Evolutionary conservation across 495 filamentous ascomycete species (phyloP).

Genomic region (Articulospora tetracladia): DNA sequence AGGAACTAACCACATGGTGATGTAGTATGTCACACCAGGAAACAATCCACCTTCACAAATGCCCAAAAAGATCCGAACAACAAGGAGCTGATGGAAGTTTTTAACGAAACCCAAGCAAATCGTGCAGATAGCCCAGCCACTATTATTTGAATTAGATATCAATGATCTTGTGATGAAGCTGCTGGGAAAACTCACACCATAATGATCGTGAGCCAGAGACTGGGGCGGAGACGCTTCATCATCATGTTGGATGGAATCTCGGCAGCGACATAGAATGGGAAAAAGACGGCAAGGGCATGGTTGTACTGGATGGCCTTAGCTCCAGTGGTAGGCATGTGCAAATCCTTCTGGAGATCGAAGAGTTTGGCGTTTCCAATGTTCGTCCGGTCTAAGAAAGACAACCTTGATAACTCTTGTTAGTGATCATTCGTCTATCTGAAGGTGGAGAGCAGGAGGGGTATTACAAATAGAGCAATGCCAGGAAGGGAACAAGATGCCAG

Average conservation of each 20-base stretch:
- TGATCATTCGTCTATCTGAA: not conserved
- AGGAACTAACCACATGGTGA: constrained; percentile 47
- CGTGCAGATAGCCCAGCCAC: constrained; percentile 43
- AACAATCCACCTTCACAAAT: constrained; percentile 56
- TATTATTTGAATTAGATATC: not conserved
- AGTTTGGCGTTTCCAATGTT: constrained; percentile 77
- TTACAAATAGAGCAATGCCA: constrained; percentile 46
- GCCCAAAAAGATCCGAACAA: constrained; percentile 53
- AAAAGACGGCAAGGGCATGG: constrained; percentile 61
- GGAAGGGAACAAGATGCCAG: constrained; percentile 46
- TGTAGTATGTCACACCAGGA: constrained; percentile 51
- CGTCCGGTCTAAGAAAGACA: constrained; percentile 51
- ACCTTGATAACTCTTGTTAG: constrained; percentile 6
- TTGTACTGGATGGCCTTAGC: constrained; percentile 48
- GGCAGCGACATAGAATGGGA: constrained; percentile 62
- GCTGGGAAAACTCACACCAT: not conserved
- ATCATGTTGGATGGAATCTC: constrained; percentile 66
- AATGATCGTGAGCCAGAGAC: constrained; percentile 46
- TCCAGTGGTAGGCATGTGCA: constrained; percentile 30
- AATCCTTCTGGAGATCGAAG: constrained; percentile 49
- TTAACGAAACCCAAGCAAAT: constrained; percentile 68
- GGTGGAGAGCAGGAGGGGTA: not conserved
- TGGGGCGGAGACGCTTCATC: constrained; percentile 58
- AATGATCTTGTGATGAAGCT: not conserved
- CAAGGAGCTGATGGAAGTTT: constrained; percentile 63